Conservation (phyloP, 148 eudicot genomes). For the Camellia sinensis region DNA sequence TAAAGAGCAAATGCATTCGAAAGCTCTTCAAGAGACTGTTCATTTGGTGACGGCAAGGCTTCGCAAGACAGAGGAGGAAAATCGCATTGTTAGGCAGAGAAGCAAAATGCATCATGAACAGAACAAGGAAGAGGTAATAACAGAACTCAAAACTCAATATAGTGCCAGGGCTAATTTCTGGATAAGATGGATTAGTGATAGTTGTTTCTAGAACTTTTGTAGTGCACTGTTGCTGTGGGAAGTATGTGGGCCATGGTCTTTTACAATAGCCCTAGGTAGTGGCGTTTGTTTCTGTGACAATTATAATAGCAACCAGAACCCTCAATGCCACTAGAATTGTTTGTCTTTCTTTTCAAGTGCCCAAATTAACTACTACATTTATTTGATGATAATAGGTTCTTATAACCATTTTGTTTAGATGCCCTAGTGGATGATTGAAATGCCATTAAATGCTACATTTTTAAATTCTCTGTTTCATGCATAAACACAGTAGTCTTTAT, state of each 20-base stretch:
- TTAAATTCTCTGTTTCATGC: background rate
- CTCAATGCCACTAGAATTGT: background rate
- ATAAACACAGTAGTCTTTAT: background rate
- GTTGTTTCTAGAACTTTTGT: background rate
- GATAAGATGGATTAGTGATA: background rate
- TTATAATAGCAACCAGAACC: background rate
- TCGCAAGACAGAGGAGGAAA: constrained; percentile 40
- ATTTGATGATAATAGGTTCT: background rate
- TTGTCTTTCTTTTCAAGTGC: background rate
- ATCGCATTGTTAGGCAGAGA: constrained; percentile 49
- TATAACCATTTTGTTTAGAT: background rate
- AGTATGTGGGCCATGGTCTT: background rate
- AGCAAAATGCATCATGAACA: constrained; percentile 53
- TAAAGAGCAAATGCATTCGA: constrained; percentile 41
- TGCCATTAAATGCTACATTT: background rate
- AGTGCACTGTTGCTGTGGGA: background rate
- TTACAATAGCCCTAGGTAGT: background rate
- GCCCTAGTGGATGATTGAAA: background rate
- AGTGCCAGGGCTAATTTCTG: background rate
- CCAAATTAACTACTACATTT: background rate
- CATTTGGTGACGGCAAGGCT: constrained; percentile 46
- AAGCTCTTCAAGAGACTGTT: constrained; percentile 52
- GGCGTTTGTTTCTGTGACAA: background rate
- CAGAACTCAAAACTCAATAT: background rate
- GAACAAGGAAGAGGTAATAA: constrained; percentile 60